Evolutionary conservation across 2,329 filamentous ascomycete genomes (phyloP).

Genomic region (Paramyrothecium sp.): DNA sequence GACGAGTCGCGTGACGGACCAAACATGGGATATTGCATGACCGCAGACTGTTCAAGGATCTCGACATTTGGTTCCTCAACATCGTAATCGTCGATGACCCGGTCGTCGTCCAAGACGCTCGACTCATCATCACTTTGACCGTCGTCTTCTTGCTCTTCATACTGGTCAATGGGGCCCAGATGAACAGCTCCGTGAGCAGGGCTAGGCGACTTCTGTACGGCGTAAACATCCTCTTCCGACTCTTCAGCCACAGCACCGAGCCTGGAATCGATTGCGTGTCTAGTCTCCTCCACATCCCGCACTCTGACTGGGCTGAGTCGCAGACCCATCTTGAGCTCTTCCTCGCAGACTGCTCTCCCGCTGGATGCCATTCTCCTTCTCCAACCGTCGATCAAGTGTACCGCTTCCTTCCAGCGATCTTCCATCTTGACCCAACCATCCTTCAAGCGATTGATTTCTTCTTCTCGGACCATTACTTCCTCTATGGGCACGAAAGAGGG

Average conservation of each 20-base stretch:
- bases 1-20: slow-evolving; percentile 28
- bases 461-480: slow-evolving; percentile 88
- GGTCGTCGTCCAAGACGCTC: slow-evolving; percentile 42
- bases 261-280: slow-evolving; percentile 32
- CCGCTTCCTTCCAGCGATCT: slow-evolving; percentile 81
- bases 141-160: slow-evolving; percentile 19
- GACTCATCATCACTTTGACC: slow-evolving; percentile 33
- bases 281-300: slow-evolving; percentile 48
- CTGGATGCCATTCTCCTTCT: slow-evolving; percentile 73
- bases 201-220: slow-evolving; percentile 22
- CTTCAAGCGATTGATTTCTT: slow-evolving; percentile 81
- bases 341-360: slow-evolving; percentile 67
- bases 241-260: slow-evolving; percentile 50
- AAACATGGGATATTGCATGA: slow-evolving; percentile 18
- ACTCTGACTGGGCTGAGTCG: slow-evolving; percentile 60
- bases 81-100: slow-evolving; percentile 39
- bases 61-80: slow-evolving; percentile 42
- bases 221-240: slow-evolving; percentile 28
- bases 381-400: slow-evolving; percentile 91
- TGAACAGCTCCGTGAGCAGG: slow-evolving; percentile 18
- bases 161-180: slow-evolving; percentile 14
- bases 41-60: slow-evolving; percentile 42
- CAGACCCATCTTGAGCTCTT: slow-evolving; percentile 67
- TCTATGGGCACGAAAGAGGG: slow-evolving; percentile 95
- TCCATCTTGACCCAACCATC: slow-evolving; percentile 95